Base-by-base conservation (phyloP, 371 early-diverging fungal genomes). In the Mortierella sp. region DNA sequence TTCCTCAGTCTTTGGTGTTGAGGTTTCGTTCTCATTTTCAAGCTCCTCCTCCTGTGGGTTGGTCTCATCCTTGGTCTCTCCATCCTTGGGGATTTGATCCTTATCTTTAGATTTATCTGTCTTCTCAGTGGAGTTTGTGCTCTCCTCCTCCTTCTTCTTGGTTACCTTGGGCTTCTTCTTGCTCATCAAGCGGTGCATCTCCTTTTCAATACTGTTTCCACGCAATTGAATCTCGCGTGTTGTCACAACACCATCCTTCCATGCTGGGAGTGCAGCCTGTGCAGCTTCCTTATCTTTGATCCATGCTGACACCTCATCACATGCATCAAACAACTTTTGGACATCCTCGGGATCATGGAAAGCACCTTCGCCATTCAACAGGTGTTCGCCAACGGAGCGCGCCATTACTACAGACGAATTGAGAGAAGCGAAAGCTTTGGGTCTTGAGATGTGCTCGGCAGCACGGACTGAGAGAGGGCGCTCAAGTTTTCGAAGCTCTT, bases 271-370 rank as follows among this genome's bases (percentile, higher is more conserved):
- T 28, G 85, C 85, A 0, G 80, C 87, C 84, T 96, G 97, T 54
- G 83, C 87, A 5, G 69, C 83, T 8, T 89, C 68, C 83, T 87
- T 90, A 6, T 86, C 87, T 26, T 72, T 70, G 31, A 93, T 83
- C 96, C 96, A 96, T 6, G 83, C 66, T 35, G 87, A 85, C 8
- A 87, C 83, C 12, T 77, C 83, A 13, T 88, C 85, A 28, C 90
- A 75, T 10, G 75, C 67, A 49, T 74, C 78, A 56, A 82, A 78
- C 22, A 91, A 73, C 32, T 67, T 76, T 22, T 89, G 86, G 15
- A 94, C 77, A 58, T 93, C 94, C 43, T 85, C 89, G 3, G 88
- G 83, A 0, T 91, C 86, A 74, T 93, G 89, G 72, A 89, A 86
- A 3, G 84, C 83, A 26, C 84, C 87, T 9, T 87, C 90, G 29